Percentiles rank a stretch among this genome's conserved stretches.
These are phyloP conservation scores for Rhododendron molle DNA, from an alignment of 148 eudicot species.

Conservation along the genomic window DNA sequence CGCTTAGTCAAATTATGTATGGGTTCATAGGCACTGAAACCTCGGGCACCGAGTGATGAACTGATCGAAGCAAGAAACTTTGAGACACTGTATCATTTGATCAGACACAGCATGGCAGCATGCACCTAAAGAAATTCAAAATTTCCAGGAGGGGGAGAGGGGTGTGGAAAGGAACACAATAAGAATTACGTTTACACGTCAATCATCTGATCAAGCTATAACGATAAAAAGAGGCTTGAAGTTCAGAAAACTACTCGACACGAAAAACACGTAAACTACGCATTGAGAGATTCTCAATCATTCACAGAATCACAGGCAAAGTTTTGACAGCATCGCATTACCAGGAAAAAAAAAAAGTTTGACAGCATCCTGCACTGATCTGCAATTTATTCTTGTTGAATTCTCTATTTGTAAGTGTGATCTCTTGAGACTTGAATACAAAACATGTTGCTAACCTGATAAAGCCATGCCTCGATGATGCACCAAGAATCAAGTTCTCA, in stretches of 20 bases:
- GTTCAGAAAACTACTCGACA: background rate
- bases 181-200: too few relatives aligned
- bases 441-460: conserved; percentile 42
- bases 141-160: background rate
- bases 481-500: conserved; percentile 77
- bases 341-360: background rate
- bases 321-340: background rate
- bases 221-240: background rate
- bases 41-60: background rate
- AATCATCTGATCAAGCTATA: background rate
- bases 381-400: background rate
- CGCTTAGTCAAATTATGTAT: background rate
- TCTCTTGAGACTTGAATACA: background rate
- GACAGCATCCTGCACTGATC: background rate
- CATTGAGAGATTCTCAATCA: background rate
- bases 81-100: background rate
- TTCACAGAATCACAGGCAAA: background rate
- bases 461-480: conserved; percentile 61
- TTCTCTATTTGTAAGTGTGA: background rate
- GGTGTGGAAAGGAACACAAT: background rate
- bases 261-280: background rate
- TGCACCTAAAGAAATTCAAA: background rate
- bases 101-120: background rate
- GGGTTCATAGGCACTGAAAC: background rate
- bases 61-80: background rate